phyloP scores from a whole-genome alignment of 495 filamentous ascomycete species.

The Talaromyces nanjingensis region DNA sequence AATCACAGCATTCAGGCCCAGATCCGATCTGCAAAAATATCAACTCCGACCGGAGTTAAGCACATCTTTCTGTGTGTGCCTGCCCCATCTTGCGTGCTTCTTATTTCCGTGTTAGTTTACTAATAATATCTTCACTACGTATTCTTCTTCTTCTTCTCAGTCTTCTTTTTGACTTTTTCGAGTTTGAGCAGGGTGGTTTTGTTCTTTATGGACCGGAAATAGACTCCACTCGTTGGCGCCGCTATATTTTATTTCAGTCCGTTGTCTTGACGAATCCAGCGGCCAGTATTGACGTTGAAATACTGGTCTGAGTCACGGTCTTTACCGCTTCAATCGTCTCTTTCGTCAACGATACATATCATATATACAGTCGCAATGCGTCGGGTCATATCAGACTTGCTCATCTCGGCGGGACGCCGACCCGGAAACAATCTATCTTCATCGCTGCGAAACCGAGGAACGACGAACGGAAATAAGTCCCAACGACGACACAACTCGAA shows the following conservation, averaged over 20 bases:
- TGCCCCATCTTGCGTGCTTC: neutral
- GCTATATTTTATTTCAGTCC: neutral
- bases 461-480: neutral
- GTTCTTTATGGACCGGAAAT: neutral
- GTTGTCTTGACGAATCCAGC: neutral
- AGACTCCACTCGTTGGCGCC: neutral
- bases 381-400: neutral
- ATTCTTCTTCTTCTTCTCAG: neutral
- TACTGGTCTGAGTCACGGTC: neutral
- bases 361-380: slow-evolving; percentile 3
- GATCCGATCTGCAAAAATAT: neutral
- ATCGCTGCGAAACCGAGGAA: neutral
- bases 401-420: neutral
- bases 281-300: neutral
- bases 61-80: neutral
- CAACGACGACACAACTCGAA: neutral
- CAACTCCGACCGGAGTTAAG: neutral
- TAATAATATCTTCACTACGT: neutral
- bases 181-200: neutral
- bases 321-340: neutral
- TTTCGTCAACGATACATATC: neutral
- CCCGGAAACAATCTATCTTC: neutral
- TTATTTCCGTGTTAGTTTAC: neutral
- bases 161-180: neutral
- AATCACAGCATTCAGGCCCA: neutral